Conservation (phyloP, 441 rosid genomes). For the Adansonia madagascariensis region DNA sequence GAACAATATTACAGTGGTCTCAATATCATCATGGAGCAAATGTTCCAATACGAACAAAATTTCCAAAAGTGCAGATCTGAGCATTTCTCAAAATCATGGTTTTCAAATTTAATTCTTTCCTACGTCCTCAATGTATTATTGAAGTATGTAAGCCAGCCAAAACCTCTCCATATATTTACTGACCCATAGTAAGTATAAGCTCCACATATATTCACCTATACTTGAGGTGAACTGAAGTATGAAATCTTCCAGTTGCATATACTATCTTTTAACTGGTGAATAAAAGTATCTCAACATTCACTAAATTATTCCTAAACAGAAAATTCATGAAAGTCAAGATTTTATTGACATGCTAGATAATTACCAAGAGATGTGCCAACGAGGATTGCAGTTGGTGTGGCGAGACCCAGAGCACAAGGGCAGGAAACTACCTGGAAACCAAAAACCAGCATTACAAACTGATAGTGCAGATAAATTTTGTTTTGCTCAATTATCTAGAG, state of each 20-base stretch:
- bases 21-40: background rate
- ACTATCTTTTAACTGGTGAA: background rate
- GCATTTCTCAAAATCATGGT: background rate
- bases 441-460: slow-evolving; percentile 23
- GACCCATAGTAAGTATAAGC: background rate
- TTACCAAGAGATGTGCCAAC: slow-evolving; percentile 97
- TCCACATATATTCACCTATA: background rate
- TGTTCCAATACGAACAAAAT: background rate
- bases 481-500: background rate
- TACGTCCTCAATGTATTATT: background rate
- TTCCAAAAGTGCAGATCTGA: background rate
- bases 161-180: background rate
- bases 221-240: background rate
- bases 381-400: slow-evolving; percentile 95
- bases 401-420: slow-evolving; percentile 94
- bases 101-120: background rate
- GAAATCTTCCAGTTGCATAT: background rate
- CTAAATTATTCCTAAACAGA: background rate
- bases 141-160: background rate
- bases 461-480: background rate
- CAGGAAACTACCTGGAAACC: slow-evolving; percentile 86
- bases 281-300: background rate
- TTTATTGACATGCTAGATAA: slow-evolving; percentile 31
- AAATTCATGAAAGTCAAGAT: slow-evolving; percentile 23
- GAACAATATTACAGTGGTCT: background rate